Percentiles rank a stretch among this genome's conserved stretches.
These are phyloP conservation scores for Alternaria arborescens DNA, from an alignment of 2,329 filamentous ascomycete species.

Conservation along the genomic window DNA sequence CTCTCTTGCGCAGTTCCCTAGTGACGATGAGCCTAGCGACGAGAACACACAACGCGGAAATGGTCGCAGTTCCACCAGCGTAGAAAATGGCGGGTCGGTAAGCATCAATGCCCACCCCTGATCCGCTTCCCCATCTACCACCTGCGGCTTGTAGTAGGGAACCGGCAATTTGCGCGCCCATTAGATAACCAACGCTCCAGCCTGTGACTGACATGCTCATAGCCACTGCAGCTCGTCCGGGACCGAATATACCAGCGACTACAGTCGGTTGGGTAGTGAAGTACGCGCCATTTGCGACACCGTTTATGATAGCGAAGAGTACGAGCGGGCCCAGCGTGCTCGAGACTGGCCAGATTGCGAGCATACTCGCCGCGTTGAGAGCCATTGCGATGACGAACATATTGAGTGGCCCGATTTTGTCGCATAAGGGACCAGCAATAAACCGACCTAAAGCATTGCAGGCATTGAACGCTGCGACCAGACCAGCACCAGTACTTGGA, in stretches of 20 bases:
- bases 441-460: constrained; percentile 43
- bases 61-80: constrained; percentile 35
- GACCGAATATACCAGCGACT: constrained; percentile 39
- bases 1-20: constrained; percentile 29
- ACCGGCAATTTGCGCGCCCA: constrained; percentile 41
- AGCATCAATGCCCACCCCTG: constrained; percentile 26
- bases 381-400: constrained; percentile 40
- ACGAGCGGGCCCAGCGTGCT: constrained; percentile 35
- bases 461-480: constrained; percentile 40
- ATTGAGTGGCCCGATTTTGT: constrained; percentile 44
- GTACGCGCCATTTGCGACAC: constrained; percentile 41
- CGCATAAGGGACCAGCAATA: constrained; percentile 36
- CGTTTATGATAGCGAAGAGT: constrained; percentile 40
- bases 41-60: constrained; percentile 33
- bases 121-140: constrained; percentile 19
- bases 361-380: constrained; percentile 39
- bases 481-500: constrained; percentile 36
- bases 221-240: constrained; percentile 36
- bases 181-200: constrained; percentile 38
- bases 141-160: constrained; percentile 38
- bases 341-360: constrained; percentile 44
- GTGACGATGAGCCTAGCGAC: constrained; percentile 32
- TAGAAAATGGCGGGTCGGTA: constrained; percentile 46
- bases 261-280: constrained; percentile 43
- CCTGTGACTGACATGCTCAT: constrained; percentile 43